Base-by-base conservation (phyloP, 164 flowering plant genomes). In the Brasenia schreberi region DNA sequence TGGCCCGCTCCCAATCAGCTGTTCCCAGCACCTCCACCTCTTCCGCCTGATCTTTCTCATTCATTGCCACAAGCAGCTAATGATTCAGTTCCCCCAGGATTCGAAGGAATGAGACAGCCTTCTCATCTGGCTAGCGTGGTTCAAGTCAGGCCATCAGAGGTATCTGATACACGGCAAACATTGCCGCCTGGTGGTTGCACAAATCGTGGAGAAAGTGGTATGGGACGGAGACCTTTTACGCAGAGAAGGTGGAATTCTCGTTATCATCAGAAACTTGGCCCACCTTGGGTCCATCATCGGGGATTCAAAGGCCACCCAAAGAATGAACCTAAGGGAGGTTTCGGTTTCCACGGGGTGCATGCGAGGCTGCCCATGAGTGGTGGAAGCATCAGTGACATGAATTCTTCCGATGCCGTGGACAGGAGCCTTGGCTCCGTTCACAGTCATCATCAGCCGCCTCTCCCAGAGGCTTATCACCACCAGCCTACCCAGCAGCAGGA, bases 11-110 rank as follows among this genome's bases (percentile, higher is more conserved):
- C 67, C 0, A 82, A 84, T 42, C 70, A 89, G 66, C 88, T 87
- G 23, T 94, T 94, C 74, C 85, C 81, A 68, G 96, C 96, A 42
- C 91, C 84, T 72, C 99, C 97, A 19, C 97, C 97, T 4, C 70
- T 94, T 62, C 99, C 97, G 14, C 74, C 82, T 39, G 70, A 68
- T 73, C 85, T 91, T 58, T 82, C 73, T 19, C 73, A 67, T 42
- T 63, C 58, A 67, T 67, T 72, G 63, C 71, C 64, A 7, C 18
- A 65, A 58, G 49, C 68, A 61, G 33, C 7, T n/a, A 60, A 68
- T 23, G 65, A 72, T 39, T 23, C 75, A 19, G 64, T 56, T 62
- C 62, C 68, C 60, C 71, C 60, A 43, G 66, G 60, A 59, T 62
- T 10, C n/a, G 52, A 58, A 63, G 18, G 64, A 68, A 62, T 66